Conservation (phyloP, 2,329 filamentous ascomycete species). For the Xylariaceae sp. region DNA sequence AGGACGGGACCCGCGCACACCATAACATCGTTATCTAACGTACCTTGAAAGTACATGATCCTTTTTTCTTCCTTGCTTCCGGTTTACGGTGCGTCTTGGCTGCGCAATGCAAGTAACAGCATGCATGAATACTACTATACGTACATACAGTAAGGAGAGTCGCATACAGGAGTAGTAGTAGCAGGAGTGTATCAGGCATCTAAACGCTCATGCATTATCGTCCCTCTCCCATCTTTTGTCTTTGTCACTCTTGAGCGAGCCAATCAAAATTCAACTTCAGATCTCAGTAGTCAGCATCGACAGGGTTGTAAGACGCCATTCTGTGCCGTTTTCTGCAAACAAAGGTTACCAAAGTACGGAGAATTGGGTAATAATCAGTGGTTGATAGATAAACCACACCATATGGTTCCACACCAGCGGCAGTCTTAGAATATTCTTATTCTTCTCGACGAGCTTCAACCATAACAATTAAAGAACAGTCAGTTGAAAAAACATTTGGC, state of each 20-base stretch:
- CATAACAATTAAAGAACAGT: not conserved
- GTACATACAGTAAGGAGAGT: constrained; percentile 4
- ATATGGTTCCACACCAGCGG: constrained; percentile 7
- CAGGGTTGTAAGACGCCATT: constrained; percentile 22
- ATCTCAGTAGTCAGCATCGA: constrained; percentile 5
- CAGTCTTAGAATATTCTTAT: not conserved
- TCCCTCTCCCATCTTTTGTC: constrained; percentile 9
- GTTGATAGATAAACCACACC: constrained; percentile 20
- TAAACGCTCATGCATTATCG: constrained; percentile 15
- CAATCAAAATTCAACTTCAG: constrained; percentile 2
- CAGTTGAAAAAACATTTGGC: not conserved
- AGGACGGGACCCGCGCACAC: not conserved
- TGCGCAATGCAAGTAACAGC: constrained; percentile 17
- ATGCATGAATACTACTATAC: no score
- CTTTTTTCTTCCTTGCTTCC: not conserved
- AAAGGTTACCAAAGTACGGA: constrained; percentile 5
- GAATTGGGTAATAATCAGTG: constrained; percentile 13
- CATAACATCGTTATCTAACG: not conserved
- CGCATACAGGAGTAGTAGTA: constrained; percentile 5
- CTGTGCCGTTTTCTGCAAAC: constrained; percentile 15
- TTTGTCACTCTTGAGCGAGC: constrained; percentile 3
- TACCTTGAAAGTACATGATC: not conserved
- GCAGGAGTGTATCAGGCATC: constrained; percentile 15
- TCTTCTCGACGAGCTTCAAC: no score
- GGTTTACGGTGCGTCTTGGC: constrained; percentile 8